Percentiles rank a stretch among this genome's conserved stretches.
phyloP scores from a whole-genome alignment of 768 basidiomycete species.

The Phanerochaete carnosa region DNA sequence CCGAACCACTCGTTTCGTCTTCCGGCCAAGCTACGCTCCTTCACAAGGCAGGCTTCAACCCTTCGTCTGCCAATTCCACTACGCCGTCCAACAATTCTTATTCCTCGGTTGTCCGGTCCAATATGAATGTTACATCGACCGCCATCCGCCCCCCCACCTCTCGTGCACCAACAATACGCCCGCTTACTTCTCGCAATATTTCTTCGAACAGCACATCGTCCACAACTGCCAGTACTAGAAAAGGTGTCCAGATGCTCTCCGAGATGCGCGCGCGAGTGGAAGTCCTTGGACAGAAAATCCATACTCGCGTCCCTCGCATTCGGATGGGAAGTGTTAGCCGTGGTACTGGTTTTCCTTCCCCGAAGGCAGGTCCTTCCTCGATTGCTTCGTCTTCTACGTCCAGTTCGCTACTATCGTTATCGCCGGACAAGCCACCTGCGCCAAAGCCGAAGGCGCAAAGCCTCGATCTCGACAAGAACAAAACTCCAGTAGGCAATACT shows the following conservation, averaged over 20 bases:
- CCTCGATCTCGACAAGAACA: conserved; percentile 33
- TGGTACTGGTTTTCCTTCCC: conserved; percentile 2
- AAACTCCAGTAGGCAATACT: conserved; percentile 53
- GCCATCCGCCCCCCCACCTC: not conserved
- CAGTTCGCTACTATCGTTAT: conserved; percentile 7
- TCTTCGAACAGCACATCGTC: conserved; percentile 30
- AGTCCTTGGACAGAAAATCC: conserved; percentile 82
- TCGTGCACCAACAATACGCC: conserved; percentile 39
- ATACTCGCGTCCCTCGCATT: conserved; percentile 80
- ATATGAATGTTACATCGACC: conserved; percentile 36
- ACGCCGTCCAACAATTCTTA: conserved; percentile 26
- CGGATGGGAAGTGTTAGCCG: conserved; percentile 70
- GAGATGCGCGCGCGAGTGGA: conserved; percentile 86
- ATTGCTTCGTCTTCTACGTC: conserved; percentile 17
- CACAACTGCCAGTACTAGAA: conserved; percentile 40
- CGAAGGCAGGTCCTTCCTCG: conserved; percentile 16
- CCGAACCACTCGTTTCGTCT: conserved; percentile 13
- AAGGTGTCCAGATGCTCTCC: conserved; percentile 89
- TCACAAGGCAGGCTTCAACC: conserved; percentile 47
- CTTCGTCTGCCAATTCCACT: conserved; percentile 27
- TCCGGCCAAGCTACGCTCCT: conserved; percentile 26
- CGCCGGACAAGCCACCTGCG: conserved; percentile 27
- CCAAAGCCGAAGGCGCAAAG: conserved; percentile 21
- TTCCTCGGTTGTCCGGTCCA: conserved; percentile 49
- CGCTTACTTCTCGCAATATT: conserved; percentile 34